These are phyloP conservation scores for Kazachstania taianensis DNA, from an alignment of 805 yeast genomes.

Conservation along the genomic window DNA sequence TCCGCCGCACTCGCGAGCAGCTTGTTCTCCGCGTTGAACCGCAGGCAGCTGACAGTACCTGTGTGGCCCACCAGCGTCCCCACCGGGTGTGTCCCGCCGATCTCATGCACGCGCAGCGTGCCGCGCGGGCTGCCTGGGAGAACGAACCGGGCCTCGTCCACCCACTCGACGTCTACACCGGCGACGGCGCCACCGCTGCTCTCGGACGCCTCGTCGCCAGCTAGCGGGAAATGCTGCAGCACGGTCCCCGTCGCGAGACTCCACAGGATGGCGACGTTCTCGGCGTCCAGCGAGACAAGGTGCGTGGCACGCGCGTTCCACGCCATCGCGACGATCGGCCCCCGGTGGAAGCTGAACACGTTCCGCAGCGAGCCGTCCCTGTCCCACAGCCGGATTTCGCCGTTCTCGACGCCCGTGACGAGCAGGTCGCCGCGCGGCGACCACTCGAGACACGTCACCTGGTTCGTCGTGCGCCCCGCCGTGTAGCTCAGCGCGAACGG, in stretches of 20 bases:
- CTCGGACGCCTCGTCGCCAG: not conserved
- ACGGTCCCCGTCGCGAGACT: slow-evolving; percentile 46
- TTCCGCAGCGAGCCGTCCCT: slow-evolving; percentile 56
- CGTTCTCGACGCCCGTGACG: slow-evolving; percentile 56
- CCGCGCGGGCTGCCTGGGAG: slow-evolving; percentile 54
- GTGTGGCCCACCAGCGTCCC: slow-evolving; percentile 57
- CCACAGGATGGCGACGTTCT: slow-evolving; percentile 52
- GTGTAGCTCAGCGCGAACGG: slow-evolving; percentile 24
- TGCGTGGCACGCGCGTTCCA: slow-evolving; percentile 54
- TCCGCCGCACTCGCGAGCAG: slow-evolving; percentile 68
- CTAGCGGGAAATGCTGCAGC: slow-evolving; percentile 31
- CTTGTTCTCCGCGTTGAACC: slow-evolving; percentile 42
- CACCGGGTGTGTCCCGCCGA: slow-evolving; percentile 37
- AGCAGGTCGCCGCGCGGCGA: slow-evolving; percentile 53
- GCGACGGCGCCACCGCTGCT: slow-evolving; percentile 6
- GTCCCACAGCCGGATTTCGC: slow-evolving; percentile 75
- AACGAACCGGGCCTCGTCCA: slow-evolving; percentile 58
- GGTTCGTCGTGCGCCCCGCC: slow-evolving; percentile 14
- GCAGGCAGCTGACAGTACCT: slow-evolving; percentile 44
- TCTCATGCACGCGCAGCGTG: slow-evolving; percentile 45
- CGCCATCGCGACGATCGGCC: slow-evolving; percentile 43
- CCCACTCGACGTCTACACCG: slow-evolving; percentile 61
- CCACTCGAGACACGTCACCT: slow-evolving; percentile 43
- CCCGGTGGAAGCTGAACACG: slow-evolving; percentile 40
- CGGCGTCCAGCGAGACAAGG: slow-evolving; percentile 51